Evolutionary conservation across 345 rosid genomes (phyloP).

Genomic region (Capsella bursapastoris): DNA sequence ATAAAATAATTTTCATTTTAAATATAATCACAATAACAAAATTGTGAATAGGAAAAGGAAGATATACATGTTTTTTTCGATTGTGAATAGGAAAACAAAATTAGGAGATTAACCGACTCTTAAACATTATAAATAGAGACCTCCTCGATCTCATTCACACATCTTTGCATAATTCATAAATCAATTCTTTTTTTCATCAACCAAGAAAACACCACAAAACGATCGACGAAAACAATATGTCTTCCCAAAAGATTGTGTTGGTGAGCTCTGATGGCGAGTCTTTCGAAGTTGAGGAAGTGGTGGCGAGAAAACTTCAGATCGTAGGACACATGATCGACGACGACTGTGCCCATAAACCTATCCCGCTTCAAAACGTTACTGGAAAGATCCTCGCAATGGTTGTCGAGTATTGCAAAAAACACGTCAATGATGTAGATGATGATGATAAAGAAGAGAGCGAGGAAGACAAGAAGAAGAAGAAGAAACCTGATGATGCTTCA

Average conservation of each 20-base stretch:
- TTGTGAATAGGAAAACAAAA: background rate
- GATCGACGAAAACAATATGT: background rate
- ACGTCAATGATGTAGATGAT: background rate
- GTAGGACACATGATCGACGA: constrained; percentile 64
- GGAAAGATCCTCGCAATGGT: constrained; percentile 62
- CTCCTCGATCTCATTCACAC: background rate
- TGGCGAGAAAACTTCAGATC: constrained; percentile 53
- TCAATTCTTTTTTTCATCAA: background rate
- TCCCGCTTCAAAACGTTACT: constrained; percentile 62
- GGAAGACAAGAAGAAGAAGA: background rate
- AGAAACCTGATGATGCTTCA: no score
- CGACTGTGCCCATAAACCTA: constrained; percentile 49
- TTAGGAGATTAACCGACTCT: background rate
- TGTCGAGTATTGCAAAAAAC: constrained; percentile 61
- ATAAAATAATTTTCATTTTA: no score
- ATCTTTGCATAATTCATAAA: background rate
- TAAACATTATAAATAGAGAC: background rate
- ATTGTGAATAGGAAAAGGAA: background rate
- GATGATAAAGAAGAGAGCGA: background rate
- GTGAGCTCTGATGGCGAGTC: constrained; percentile 57
- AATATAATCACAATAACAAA: no score
- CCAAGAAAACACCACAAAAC: background rate
- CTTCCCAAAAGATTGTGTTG: constrained; percentile 6
- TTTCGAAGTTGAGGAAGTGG: constrained; percentile 57
- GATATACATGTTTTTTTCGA: background rate